Conservation (phyloP, 2,329 filamentous ascomycete genomes). For the Epichloe coenophiala region DNA sequence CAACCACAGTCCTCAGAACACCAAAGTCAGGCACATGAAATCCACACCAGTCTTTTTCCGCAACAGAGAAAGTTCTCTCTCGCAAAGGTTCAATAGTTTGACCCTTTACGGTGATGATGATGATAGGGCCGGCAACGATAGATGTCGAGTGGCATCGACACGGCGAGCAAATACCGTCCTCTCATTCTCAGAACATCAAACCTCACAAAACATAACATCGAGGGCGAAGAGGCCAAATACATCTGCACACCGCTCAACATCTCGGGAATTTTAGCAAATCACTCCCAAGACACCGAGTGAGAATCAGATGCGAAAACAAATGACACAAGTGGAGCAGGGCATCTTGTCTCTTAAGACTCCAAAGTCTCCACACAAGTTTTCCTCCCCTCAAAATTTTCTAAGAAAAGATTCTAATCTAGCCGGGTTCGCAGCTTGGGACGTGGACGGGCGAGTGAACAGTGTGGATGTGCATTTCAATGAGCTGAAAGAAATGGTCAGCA, state of each 20-base stretch:
- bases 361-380: constrained; percentile 25
- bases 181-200: constrained; percentile 10
- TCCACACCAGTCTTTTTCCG: constrained; percentile 15
- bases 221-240: constrained; percentile 3
- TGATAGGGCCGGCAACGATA: constrained; percentile 8
- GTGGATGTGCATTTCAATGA: constrained; percentile 63
- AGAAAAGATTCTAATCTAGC: constrained; percentile 61
- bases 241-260: constrained; percentile 7
- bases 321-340: constrained; percentile 19
- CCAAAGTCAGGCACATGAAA: constrained; percentile 14
- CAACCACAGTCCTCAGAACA: constrained; percentile 6
- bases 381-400: constrained; percentile 44
- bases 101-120: constrained; percentile 17
- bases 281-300: constrained; percentile 21
- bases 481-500: constrained; percentile 60
- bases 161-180: constrained; percentile 12
- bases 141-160: constrained; percentile 34
- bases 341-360: constrained; percentile 22
- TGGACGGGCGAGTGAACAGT: constrained; percentile 59
- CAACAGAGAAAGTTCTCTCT: constrained; percentile 32
- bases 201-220: constrained; percentile 9
- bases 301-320: constrained; percentile 18
- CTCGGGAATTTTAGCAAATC: constrained; percentile 18
- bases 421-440: constrained; percentile 59
- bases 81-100: constrained; percentile 23